Percentiles rank a stretch among this genome's conserved stretches.
phyloP scores from a whole-genome alignment of 1,284 basidiomycete genomes.

The Microbotryum lychnidis-dioicae region DNA sequence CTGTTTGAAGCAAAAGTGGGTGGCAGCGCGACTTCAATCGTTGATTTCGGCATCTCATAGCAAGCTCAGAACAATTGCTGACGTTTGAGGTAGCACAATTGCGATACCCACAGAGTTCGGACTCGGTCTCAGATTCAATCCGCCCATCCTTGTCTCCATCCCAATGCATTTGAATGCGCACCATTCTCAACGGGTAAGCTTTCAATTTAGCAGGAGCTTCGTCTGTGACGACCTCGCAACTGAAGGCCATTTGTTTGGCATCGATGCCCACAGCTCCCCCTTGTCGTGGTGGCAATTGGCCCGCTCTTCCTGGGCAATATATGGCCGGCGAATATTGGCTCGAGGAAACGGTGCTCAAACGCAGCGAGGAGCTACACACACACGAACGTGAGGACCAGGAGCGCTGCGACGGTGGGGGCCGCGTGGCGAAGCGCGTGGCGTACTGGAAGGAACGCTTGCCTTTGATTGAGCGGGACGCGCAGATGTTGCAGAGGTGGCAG shows the following conservation, averaged over 20 bases:
- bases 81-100: not conserved
- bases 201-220: not conserved
- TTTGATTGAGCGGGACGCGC: not conserved
- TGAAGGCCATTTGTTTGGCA: not conserved
- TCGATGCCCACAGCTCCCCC: not conserved
- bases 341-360: not conserved
- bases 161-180: not conserved
- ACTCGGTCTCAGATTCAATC: not conserved
- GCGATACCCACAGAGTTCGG: not conserved
- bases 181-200: not conserved
- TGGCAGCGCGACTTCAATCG: not conserved
- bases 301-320: not conserved
- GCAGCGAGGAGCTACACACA: not conserved
- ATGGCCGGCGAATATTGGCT: not conserved
- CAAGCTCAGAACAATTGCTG: too few species aligned
- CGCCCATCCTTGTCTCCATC: not conserved
- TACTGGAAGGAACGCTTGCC: not conserved
- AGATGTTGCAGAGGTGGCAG: conserved; percentile 8
- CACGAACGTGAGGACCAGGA: not conserved
- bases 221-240: not conserved
- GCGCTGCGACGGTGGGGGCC: not conserved
- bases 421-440: not conserved
- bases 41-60: not conserved
- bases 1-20: conserved; percentile 1
- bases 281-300: conserved; percentile 5